phyloP scores from a whole-genome alignment of 1,284 basidiomycete species.

The Caloboletus firmus region DNA sequence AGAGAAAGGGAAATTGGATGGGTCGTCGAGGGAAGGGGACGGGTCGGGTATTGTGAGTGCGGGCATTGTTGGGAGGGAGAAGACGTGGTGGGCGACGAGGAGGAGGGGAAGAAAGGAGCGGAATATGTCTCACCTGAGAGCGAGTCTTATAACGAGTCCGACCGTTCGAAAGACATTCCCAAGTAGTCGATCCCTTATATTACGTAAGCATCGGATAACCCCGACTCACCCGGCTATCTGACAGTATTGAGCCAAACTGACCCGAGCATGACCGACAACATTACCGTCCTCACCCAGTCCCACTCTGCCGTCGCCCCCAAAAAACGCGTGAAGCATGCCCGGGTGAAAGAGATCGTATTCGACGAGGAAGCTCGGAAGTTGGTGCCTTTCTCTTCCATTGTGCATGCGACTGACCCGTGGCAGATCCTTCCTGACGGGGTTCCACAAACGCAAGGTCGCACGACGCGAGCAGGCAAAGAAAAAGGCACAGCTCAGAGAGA shows the following conservation, averaged over 20 bases:
- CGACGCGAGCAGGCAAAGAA: conserved; percentile 70
- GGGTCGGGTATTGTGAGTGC: conserved; percentile 25
- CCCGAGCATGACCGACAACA: conserved; percentile 41
- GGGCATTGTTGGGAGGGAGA: conserved; percentile 21
- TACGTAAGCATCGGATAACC: conserved; percentile 30
- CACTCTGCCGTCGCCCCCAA: conserved; percentile 63
- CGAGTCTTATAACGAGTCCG: conserved; percentile 36
- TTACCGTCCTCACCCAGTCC: conserved; percentile 57
- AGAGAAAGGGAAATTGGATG: not conserved
- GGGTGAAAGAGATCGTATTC: conserved; percentile 72
- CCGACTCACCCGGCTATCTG: conserved; percentile 18
- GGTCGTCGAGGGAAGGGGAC: not conserved
- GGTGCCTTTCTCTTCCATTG: not conserved
- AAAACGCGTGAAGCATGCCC: conserved; percentile 52
- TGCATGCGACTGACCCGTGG: conserved; percentile 5
- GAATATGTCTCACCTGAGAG: conserved; percentile 40
- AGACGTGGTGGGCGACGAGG: conserved; percentile 3
- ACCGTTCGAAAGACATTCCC: conserved; percentile 33
- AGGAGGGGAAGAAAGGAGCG: conserved; percentile 22
- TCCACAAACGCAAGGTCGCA: conserved; percentile 81
- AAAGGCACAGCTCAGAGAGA: conserved; percentile 67
- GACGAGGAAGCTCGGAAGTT: conserved; percentile 76
- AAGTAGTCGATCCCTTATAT: conserved; percentile 33
- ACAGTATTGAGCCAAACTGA: not conserved
- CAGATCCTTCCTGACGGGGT: conserved; percentile 84